Conservation (phyloP, 1,139 yeast species). For the Geotrichum restrictum region DNA sequence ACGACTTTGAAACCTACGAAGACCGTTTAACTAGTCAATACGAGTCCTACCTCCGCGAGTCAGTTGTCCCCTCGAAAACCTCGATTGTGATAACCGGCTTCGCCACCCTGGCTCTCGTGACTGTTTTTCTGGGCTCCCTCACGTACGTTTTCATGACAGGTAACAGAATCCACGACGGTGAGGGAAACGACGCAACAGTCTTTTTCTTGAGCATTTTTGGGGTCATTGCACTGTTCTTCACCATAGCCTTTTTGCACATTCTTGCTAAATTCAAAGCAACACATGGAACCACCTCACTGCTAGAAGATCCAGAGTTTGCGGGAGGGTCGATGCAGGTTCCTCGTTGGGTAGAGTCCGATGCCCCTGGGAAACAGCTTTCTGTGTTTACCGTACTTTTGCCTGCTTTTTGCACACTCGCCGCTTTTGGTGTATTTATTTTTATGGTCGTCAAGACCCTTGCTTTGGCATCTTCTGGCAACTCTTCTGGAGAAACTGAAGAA, state of each 20-base stretch:
- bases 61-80: neutral
- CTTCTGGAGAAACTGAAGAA: neutral
- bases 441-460: neutral
- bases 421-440: neutral
- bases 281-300: neutral
- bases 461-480: neutral
- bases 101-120: neutral
- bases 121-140: neutral
- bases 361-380: neutral
- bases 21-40: neutral
- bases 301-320: constrained; percentile 3
- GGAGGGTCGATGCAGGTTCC: neutral
- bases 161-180: constrained; percentile 1
- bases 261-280: neutral
- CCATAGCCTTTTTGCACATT: neutral
- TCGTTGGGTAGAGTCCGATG: neutral
- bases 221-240: neutral
- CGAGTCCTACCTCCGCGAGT: neutral
- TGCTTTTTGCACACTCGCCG: neutral
- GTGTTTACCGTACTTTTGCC: neutral
- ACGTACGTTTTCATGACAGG: neutral
- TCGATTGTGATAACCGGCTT: neutral
- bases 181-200: constrained; percentile 2
- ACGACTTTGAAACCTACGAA: neutral
- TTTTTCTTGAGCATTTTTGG: neutral